phyloP scores from a whole-genome alignment of 176 grass and related monocot genomes.

The Zoysia japonica region DNA sequence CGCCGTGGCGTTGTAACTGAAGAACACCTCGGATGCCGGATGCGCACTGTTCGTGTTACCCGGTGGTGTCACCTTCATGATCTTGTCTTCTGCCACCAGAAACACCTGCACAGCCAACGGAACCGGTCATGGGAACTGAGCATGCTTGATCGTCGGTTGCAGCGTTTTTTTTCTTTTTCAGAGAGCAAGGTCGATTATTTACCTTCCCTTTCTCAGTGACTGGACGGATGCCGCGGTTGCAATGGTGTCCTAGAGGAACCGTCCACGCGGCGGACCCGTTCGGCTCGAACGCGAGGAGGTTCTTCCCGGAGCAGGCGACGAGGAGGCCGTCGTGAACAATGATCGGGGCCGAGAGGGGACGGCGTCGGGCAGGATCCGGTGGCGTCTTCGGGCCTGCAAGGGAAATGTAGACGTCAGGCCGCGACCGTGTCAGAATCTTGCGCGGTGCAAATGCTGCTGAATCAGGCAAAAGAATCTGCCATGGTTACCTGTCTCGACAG shows the following conservation, averaged over 20 bases:
- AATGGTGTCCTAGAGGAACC: slow-evolving; percentile 47
- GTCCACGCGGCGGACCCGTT: slow-evolving; percentile 65
- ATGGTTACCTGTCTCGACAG: background rate
- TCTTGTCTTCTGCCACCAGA: slow-evolving; percentile 65
- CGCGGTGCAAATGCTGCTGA: background rate
- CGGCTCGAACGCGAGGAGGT: slow-evolving; percentile 58
- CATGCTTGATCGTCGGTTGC: background rate
- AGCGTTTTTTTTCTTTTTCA: background rate
- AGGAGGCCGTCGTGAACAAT: slow-evolving; percentile 51
- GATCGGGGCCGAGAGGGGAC: slow-evolving; percentile 50
- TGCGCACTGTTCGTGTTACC: slow-evolving; percentile 21
- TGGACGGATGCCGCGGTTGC: slow-evolving; percentile 44
- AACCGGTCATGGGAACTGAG: background rate
- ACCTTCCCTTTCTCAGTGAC: slow-evolving; percentile 61
- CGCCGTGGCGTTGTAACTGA: slow-evolving; percentile 46
- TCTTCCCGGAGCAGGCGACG: slow-evolving; percentile 62
- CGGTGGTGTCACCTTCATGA: slow-evolving; percentile 61
- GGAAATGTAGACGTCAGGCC: background rate
- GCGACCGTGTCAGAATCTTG: background rate
- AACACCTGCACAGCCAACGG: slow-evolving; percentile 58
- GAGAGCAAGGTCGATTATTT: background rate
- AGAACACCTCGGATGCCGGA: slow-evolving; percentile 55
- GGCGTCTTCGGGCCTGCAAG: slow-evolving; percentile 35
- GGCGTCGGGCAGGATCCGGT: background rate
- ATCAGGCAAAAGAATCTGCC: background rate